Base-by-base conservation (phyloP, 495 filamentous ascomycete species). In the Staphylotrichum tortipilum region DNA sequence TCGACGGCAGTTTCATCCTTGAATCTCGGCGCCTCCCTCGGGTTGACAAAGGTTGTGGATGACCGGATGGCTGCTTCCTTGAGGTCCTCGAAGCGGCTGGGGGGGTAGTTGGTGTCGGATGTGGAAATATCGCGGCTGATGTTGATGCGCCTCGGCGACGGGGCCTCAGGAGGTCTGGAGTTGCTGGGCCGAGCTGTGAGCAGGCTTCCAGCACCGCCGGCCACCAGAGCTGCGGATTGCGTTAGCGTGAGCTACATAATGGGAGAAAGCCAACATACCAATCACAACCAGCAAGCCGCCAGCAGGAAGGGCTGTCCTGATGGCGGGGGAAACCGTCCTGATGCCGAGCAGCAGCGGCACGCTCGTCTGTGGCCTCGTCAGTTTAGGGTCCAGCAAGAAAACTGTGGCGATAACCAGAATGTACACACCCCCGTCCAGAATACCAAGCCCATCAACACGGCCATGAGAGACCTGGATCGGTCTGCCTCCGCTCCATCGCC, bases 401-500 rank as follows among this genome's bases (percentile, higher is more conserved):
- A 11, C 0, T 23, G 12, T n/a, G 35, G 23, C 34, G 10, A 3
- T 14, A 9, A 2, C 15, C 26, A 44, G 3, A 2, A 17, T n/a
- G n/a, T n/a, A 65, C 70, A 35, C 59, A 76, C 72, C 50, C 57
- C 75, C 14, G 64, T 74, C 76, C 76, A 79, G 22, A 76, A 47
- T 23, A 58, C 61, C 40, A 76, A 50, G 15, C 74, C 76, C 29
- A 68, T 26, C 38, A 70, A 61, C 14, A 69, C 57, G 18, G 73
- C 58, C 9, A 70, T 55, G 18, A 76, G 49, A 14, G 66, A 56
- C 55, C 64, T 71, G 28, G 53, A 69, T 28, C 59, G 57, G 8
- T 48, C 50, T 6, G 56, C 40, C 6, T 54, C 56, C 3, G 48
- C 37, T 19, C 47, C 54, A 33, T 55, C 56, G 33, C 56, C 48